Evolutionary conservation across 305 asterid species (phyloP).

Genomic region (Solanum chacoense): DNA sequence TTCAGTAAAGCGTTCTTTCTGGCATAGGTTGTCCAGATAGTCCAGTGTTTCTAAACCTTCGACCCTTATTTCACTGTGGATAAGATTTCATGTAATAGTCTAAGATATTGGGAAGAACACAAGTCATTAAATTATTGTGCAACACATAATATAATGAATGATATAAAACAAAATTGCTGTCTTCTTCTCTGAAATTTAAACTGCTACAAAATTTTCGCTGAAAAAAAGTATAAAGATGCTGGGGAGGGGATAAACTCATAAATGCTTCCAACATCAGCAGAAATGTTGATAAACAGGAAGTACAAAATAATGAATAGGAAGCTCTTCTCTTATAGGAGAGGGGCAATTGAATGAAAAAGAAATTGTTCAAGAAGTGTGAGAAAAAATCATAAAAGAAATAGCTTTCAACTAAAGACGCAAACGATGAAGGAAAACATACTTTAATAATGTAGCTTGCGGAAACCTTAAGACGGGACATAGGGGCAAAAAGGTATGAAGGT

Average conservation of each 20-base stretch:
- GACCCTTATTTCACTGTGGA: constrained; percentile 77
- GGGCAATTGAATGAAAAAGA: background rate
- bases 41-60: constrained; percentile 95
- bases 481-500: background rate
- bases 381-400: background rate
- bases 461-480: background rate
- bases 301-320: background rate
- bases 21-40: constrained; percentile 78
- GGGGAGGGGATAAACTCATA: background rate
- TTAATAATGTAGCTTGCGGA: background rate
- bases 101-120: background rate
- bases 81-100: background rate
- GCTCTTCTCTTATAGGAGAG: background rate
- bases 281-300: background rate
- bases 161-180: background rate
- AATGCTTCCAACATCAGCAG: background rate
- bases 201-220: background rate
- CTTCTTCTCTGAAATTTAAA: background rate
- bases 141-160: background rate
- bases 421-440: background rate
- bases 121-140: background rate
- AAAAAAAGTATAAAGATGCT: background rate
- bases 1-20: constrained; percentile 76
- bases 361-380: background rate
- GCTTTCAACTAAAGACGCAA: background rate